Percentiles rank a stretch among this genome's conserved stretches.
phyloP scores from a whole-genome alignment of 1,139 yeast species.

The Candida sanyaensis region DNA sequence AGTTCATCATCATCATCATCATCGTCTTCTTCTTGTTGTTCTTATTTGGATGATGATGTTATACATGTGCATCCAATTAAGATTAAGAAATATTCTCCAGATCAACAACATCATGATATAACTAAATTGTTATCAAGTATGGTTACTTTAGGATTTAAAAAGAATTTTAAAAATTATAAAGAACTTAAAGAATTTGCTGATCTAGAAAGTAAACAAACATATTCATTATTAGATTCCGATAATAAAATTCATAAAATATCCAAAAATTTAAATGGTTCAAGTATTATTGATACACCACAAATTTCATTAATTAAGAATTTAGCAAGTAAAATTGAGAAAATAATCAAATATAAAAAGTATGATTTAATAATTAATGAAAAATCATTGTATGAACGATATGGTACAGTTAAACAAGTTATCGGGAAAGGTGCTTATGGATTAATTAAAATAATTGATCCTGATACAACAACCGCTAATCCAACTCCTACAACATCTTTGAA shows the following conservation, averaged over 20 bases:
- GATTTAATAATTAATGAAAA: slow-evolving; percentile 22
- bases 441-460: slow-evolving; percentile 68
- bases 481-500: background rate
- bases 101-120: slow-evolving; percentile 16
- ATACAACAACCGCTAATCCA: slow-evolving; percentile 22
- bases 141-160: slow-evolving; percentile 35
- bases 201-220: slow-evolving; percentile 31
- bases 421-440: slow-evolving; percentile 90
- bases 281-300: slow-evolving; percentile 62
- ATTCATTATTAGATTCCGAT: slow-evolving; percentile 26
- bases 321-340: slow-evolving; percentile 40
- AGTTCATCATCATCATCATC: no score
- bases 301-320: slow-evolving; percentile 51
- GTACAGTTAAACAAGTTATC: slow-evolving; percentile 74
- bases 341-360: slow-evolving; percentile 22
- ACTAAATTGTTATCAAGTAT: slow-evolving; percentile 29
- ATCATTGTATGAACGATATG: slow-evolving; percentile 60
- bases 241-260: slow-evolving; percentile 28
- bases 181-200: slow-evolving; percentile 26
- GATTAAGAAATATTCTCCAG: slow-evolving; percentile 14
- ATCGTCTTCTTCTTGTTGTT: no score
- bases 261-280: slow-evolving; percentile 26
- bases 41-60: slow-evolving; percentile 16
- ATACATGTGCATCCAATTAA: slow-evolving; percentile 31
- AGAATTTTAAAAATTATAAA: slow-evolving; percentile 5